Conservation (phyloP, 768 basidiomycete genomes). For the Psilocybe cyanescens region DNA sequence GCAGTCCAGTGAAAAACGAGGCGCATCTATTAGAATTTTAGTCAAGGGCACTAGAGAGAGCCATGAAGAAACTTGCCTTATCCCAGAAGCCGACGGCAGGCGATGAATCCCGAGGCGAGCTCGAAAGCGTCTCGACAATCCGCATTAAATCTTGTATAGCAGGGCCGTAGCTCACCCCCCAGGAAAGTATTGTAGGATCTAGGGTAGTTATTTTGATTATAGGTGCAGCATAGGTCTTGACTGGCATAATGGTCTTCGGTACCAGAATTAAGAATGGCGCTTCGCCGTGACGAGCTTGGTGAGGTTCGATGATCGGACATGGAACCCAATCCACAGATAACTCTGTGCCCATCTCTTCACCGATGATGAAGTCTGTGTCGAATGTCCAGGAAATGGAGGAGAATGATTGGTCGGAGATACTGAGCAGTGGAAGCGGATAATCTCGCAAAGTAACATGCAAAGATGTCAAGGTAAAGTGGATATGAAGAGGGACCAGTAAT, state of each 20-base stretch:
- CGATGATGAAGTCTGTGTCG: slow-evolving; percentile 80
- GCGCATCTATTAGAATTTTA: slow-evolving; percentile 51
- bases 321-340: slow-evolving; percentile 73
- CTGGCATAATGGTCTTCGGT: slow-evolving; percentile 94
- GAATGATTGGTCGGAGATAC: slow-evolving; percentile 57
- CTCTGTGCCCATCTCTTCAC: slow-evolving; percentile 80
- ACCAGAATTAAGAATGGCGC: slow-evolving; percentile 61
- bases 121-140: slow-evolving; percentile 79
- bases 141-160: slow-evolving; percentile 87
- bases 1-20: slow-evolving; percentile 86
- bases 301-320: slow-evolving; percentile 62
- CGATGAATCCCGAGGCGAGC: slow-evolving; percentile 79
- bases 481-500: slow-evolving; percentile 81
- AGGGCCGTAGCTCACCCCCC: slow-evolving; percentile 88
- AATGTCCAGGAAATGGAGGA: slow-evolving; percentile 58
- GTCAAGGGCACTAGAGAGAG: neutral
- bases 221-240: slow-evolving; percentile 89
- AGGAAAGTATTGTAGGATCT: slow-evolving; percentile 74
- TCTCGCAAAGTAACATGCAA: slow-evolving; percentile 74
- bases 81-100: slow-evolving; percentile 94
- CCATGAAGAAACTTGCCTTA: slow-evolving; percentile 55
- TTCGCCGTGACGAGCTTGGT: slow-evolving; percentile 54
- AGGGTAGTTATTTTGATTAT: slow-evolving; percentile 67
- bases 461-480: slow-evolving; percentile 69
- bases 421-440: slow-evolving; percentile 86